Base-by-base conservation (phyloP, 176 grass and related monocot species). In the Aechmea fasciata region DNA sequence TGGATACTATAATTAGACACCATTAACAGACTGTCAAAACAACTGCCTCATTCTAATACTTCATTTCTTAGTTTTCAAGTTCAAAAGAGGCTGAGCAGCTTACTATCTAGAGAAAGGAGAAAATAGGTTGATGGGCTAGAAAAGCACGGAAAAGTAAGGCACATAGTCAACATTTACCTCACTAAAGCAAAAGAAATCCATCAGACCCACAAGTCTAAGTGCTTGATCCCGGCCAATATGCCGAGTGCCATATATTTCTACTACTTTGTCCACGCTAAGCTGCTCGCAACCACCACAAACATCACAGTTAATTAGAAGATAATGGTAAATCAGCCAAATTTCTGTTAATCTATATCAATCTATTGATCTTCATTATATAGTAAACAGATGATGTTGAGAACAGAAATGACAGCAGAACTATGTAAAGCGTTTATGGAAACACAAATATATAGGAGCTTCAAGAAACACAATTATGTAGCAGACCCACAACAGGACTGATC, bases 151-250 rank as follows among this genome's bases (percentile, higher is more conserved):
- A 59, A 15, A 48, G 63, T 11, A 23, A 54, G 18, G 2, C n/a
- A 75, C 75, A 47, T 81, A 76, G 69, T 66, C 25, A 81, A 70
- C 50, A 67, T 15, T 70, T 85, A 97, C 94, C 94, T 97, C 89
- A 14, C 94, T 99, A 69, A 93, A 99, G 82, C 94, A 99, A 82
- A 99, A 99, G 63, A 99, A 88, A 74, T 99, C 94, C 94, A 99
- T 99, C 62, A 99, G 66, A 49, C 88, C 89, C 92, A 93, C 94
- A 81, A 99, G 89, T 47, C 81, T 74, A 64, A 72, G 84, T 77
- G 50, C 82, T 74, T 87, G 84, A 77, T 78, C 79, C 75, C 94
- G 83, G 57, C 87, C 94, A 22, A 99, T 99, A 87, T 99, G 94
- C 17, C 94, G 82, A 69, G 94, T 88, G 15, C 89, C 87, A 48